These are phyloP conservation scores for Iberis pinnata DNA, from an alignment of 345 rosid genomes.

Conservation along the genomic window DNA sequence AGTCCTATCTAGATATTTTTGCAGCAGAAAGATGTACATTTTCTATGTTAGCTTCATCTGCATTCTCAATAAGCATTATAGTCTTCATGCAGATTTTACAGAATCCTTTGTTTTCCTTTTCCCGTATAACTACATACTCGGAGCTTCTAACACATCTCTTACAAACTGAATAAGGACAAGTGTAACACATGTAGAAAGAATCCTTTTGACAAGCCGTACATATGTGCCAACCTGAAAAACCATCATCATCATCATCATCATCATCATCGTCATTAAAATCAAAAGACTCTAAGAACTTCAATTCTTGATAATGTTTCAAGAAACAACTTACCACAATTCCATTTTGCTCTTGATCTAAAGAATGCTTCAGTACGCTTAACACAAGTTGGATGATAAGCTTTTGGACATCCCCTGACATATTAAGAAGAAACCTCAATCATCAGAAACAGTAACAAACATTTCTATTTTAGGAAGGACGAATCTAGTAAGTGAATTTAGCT, in stretches of 20 bases:
- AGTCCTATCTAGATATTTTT: too few relatives aligned
- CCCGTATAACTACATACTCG: slow-evolving; percentile 70
- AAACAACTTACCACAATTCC: slow-evolving; percentile 77
- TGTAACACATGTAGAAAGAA: slow-evolving; percentile 84
- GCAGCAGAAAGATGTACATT: too few relatives aligned
- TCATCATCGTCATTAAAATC: not conserved
- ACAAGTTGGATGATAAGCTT: slow-evolving; percentile 89
- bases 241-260: not conserved
- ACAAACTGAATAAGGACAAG: slow-evolving; percentile 91
- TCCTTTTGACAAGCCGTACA: slow-evolving; percentile 79
- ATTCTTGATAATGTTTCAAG: not conserved
- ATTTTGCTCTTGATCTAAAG: slow-evolving; percentile 75
- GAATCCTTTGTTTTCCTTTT: slow-evolving; percentile 73
- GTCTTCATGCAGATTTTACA: slow-evolving; percentile 87
- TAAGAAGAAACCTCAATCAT: not conserved
- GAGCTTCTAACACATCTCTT: slow-evolving; percentile 80
- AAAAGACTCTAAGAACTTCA: not conserved
- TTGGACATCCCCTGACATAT: slow-evolving; percentile 80
- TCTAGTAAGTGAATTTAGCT: slow-evolving; percentile 3
- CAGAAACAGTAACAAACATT: not conserved
- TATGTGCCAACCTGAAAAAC: slow-evolving; percentile 86
- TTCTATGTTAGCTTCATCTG: slow-evolving; percentile 32
- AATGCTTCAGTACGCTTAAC: slow-evolving; percentile 86
- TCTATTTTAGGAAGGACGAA: slow-evolving; percentile 6
- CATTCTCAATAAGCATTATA: slow-evolving; percentile 76